Evolutionary conservation across 2,329 filamentous ascomycete genomes (phyloP), one percentile per base, ranked within the genome.

Genomic region (Trichophaea hybrida): DNA sequence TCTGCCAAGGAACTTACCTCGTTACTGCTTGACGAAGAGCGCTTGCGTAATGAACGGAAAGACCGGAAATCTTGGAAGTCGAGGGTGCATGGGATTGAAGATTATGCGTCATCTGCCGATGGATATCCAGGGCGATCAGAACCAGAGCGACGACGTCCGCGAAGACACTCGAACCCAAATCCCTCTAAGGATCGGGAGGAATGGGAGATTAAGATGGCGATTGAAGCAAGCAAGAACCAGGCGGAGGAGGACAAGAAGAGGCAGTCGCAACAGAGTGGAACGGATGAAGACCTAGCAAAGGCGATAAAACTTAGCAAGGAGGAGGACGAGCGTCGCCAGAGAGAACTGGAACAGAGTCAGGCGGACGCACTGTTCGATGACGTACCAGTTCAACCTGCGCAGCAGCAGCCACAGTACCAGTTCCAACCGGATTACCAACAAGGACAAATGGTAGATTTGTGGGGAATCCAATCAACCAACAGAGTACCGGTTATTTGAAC

Each of bases 51-150:
- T 64, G 93, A 98, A 75, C 84, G 93, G 70, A 88, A 82, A 69
- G 93, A 97, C 72, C 82, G 93, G 59, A 94, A 89, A 72, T 82
- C 86, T 1, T 98, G 93, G 93, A 98, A 98, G 74, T 94, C 90
- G 56, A 86, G 93, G 61, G 93, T 98, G 38, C 89, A 84, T 35
- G 93, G 93, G 17, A 83, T 97, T 48, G 93, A 97, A 66, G 91
- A 97, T 70, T 86, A 81, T 67, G 81, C 72, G 40, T 17, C 75
- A 75, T 46, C 74, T 73, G 64, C 73, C 48, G 67, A 76, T 5
- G 70, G 71, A 10, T 73, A 75, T 52, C 70, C 71, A n/a, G 33
- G 59, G 13, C 64, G 62, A 31, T 71, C 70, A 37, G 69, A 69
- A 52, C 73, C 62, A 55, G 71, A 68, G 56, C 72, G 73, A 24